Evolutionary conservation across 2,329 filamentous ascomycete genomes (phyloP).

Genomic region (Scedosporium aurantiacum): DNA sequence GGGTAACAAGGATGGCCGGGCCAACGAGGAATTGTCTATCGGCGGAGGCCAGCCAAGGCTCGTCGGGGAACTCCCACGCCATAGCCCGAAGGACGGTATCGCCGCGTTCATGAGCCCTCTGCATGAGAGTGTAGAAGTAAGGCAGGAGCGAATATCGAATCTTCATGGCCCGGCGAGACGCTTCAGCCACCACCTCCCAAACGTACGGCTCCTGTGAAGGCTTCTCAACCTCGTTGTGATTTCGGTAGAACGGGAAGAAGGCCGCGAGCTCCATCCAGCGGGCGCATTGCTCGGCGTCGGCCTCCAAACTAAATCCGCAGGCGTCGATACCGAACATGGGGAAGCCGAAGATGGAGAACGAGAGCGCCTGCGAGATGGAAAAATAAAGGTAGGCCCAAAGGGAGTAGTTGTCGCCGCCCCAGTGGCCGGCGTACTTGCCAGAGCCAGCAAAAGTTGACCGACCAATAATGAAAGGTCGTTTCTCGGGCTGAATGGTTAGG

Average conservation of each 20-base stretch:
- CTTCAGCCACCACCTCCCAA: slow-evolving; percentile 51
- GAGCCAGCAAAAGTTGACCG: slow-evolving; percentile 71
- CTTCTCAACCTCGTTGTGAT: slow-evolving; percentile 45
- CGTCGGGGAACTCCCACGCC: slow-evolving; percentile 57
- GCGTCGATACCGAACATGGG: slow-evolving; percentile 64
- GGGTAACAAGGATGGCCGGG: slow-evolving; percentile 34
- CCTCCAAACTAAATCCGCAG: slow-evolving; percentile 61
- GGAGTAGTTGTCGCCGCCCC: slow-evolving; percentile 67
- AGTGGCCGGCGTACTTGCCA: slow-evolving; percentile 68
- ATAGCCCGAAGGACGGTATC: slow-evolving; percentile 57
- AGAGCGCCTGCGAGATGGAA: slow-evolving; percentile 66
- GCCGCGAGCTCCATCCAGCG: slow-evolving; percentile 61
- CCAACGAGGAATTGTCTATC: slow-evolving; percentile 43
- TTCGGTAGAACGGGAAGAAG: slow-evolving; percentile 61
- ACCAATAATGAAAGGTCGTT: slow-evolving; percentile 75
- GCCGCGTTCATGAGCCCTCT: slow-evolving; percentile 48
- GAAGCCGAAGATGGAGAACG: slow-evolving; percentile 59
- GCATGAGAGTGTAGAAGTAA: slow-evolving; percentile 66
- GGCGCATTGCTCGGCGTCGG: slow-evolving; percentile 52
- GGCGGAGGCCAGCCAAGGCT: slow-evolving; percentile 31
- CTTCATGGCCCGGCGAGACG: slow-evolving; percentile 57
- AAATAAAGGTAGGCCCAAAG: slow-evolving; percentile 65
- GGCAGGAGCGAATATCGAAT: slow-evolving; percentile 72
- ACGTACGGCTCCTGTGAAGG: slow-evolving; percentile 55
- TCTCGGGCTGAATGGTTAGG: slow-evolving; percentile 48